phyloP scores from a whole-genome alignment of 169 alveolate genomes.

The Cyclospora cayetanensis region DNA sequence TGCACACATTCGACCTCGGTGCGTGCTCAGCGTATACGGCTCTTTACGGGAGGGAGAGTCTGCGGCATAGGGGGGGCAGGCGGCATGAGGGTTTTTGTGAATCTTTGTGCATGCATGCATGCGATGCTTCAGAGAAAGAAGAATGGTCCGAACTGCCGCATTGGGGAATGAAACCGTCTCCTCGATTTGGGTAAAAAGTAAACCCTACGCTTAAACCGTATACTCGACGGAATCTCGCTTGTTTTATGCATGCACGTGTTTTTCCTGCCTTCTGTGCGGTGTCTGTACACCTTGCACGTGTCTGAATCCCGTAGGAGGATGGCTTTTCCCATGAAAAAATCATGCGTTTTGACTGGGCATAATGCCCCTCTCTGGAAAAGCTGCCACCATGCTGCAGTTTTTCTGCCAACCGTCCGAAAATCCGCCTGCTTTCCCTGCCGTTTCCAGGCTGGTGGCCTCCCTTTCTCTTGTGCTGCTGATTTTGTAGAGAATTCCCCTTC shows the following conservation, averaged over 20 bases:
- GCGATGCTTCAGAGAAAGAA: slow-evolving; percentile 32
- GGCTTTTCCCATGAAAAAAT: no score
- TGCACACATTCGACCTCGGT: slow-evolving; percentile 84
- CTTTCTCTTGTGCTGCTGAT: slow-evolving; percentile 77
- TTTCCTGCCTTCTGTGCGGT: not conserved
- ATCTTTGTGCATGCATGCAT: no score
- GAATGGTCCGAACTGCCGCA: slow-evolving; percentile 31
- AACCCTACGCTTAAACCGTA: slow-evolving; percentile 33
- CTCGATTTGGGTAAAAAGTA: slow-evolving; percentile 55
- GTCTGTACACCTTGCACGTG: not conserved
- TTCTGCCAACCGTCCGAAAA: not conserved
- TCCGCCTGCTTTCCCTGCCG: not conserved
- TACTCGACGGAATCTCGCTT: not conserved
- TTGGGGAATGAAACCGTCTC: slow-evolving; percentile 70
- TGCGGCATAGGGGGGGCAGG: not conserved
- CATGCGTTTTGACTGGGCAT: not conserved
- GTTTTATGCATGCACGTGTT: no score
- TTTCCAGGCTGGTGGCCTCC: slow-evolving; percentile 70
- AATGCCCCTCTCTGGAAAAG: not conserved
- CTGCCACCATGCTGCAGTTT: not conserved
- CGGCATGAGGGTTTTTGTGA: no score
- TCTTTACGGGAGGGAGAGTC: not conserved
- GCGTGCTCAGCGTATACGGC: slow-evolving; percentile 23
- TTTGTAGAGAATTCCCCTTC: no score
- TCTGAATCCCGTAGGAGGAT: no score